A percentile compares a stretch with the other conserved stretches of the same genome.
Evolutionary conservation across 441 rosid species (phyloP).

Genomic region (Kokia cookei): DNA sequence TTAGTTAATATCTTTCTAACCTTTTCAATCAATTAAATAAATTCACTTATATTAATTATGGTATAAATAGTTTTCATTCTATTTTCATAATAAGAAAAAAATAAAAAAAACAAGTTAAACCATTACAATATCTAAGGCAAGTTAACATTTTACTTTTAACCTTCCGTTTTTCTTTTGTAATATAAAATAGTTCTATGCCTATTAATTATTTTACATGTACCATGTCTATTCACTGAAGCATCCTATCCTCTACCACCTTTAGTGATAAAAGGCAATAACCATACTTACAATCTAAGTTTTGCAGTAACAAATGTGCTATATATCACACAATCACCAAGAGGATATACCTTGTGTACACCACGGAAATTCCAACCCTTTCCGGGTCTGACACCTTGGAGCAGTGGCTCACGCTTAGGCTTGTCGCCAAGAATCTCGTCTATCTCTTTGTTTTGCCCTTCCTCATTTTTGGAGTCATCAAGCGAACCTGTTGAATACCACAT

Average conservation of each 20-base stretch:
- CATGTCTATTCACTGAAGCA: background rate
- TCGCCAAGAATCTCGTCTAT: conserved; percentile 33
- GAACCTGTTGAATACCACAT: conserved; percentile 45
- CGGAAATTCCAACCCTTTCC: conserved; percentile 85
- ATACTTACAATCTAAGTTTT: background rate
- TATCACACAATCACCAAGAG: background rate
- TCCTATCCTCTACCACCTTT: background rate
- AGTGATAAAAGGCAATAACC: background rate
- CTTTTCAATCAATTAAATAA: too few species aligned
- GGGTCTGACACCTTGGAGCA: conserved; percentile 83
- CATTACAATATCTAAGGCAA: too few species aligned
- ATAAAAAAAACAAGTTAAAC: too few species aligned
- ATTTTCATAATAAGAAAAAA: too few species aligned
- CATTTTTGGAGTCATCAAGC: conserved; percentile 18
- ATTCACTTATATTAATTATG: too few species aligned
- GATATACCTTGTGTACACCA: conserved; percentile 79
- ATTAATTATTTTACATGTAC: background rate
- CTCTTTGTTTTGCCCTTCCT: conserved; percentile 18
- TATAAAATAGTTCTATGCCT: too few species aligned
- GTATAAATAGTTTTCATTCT: too few species aligned
- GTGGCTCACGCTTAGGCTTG: conserved; percentile 51
- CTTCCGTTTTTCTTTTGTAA: too few species aligned
- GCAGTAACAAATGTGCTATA: background rate
- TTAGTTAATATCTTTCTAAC: too few species aligned
- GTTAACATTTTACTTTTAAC: too few species aligned